Evolutionary conservation across 768 basidiomycete species (phyloP).

Genomic region (Daedaleopsis sinensis): DNA sequence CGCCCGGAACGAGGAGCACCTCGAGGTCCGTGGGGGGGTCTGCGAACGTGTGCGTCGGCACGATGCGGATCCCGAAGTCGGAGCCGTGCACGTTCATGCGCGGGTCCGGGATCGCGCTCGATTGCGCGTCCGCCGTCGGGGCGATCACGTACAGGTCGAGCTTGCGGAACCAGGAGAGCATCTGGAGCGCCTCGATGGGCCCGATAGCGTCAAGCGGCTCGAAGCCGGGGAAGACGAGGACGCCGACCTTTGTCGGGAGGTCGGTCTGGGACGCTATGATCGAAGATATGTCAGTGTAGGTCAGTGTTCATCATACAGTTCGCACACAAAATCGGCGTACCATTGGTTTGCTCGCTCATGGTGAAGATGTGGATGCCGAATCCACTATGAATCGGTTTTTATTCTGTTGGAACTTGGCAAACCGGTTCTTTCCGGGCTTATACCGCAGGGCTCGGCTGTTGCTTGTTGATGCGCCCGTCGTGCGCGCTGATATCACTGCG

Average conservation of each 20-base stretch:
- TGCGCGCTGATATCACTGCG: no score
- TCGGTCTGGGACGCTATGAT: no score
- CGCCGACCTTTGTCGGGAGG: neutral
- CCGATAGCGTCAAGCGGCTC: slow-evolving; percentile 3
- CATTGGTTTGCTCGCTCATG: no score
- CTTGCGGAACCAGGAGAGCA: neutral
- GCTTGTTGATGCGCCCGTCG: no score
- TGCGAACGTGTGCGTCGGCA: neutral
- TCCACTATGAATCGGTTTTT: no score
- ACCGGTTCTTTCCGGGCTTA: no score
- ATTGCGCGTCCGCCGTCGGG: neutral
- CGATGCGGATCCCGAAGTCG: neutral
- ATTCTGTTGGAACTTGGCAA: no score
- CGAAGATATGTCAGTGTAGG: no score
- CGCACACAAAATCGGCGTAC: no score
- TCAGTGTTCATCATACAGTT: no score
- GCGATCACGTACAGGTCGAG: neutral
- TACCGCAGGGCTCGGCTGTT: no score
- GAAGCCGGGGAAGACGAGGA: slow-evolving; percentile 2
- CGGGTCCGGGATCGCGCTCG: neutral
- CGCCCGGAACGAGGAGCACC: neutral
- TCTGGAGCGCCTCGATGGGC: neutral
- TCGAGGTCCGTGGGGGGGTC: neutral
- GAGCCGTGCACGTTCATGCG: neutral
- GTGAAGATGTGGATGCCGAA: no score